These are phyloP conservation scores for Apiospora aurea DNA, from an alignment of 2,329 filamentous ascomycete genomes.

Conservation along the genomic window DNA sequence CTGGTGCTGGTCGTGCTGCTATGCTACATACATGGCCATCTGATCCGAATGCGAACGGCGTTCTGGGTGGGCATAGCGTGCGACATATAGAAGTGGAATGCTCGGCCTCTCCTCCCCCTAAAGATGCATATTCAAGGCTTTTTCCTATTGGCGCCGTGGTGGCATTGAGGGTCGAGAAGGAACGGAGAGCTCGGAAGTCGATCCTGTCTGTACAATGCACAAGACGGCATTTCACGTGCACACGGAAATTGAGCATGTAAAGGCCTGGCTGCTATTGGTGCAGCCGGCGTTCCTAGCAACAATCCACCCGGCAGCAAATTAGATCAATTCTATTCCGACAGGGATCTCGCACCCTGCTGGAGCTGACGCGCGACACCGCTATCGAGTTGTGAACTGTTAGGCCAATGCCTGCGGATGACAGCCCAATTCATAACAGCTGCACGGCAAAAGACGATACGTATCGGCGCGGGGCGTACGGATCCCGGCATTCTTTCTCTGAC, in stretches of 20 bases:
- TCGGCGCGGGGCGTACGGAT: constrained; percentile 11
- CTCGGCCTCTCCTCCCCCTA: neutral
- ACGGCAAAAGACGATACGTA: neutral
- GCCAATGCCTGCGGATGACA: neutral
- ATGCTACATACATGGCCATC: neutral
- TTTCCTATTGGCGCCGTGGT: neutral
- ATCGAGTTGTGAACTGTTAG: neutral
- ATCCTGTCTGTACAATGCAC: constrained; percentile 16
- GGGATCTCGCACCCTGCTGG: neutral
- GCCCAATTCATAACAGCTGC: neutral
- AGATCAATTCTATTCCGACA: constrained; percentile 16
- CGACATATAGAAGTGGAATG: neutral
- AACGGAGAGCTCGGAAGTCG: constrained; percentile 18
- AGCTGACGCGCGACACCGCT: neutral
- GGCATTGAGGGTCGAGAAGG: neutral
- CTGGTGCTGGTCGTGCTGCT: neutral
- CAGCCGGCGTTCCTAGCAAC: neutral
- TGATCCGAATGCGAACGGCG: neutral
- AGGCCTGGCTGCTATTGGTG: constrained; percentile 3
- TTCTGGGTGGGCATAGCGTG: constrained; percentile 2
- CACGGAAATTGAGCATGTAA: constrained; percentile 19
- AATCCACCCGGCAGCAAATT: constrained; percentile 10
- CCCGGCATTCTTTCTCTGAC: constrained; percentile 2
- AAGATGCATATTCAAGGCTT: neutral
- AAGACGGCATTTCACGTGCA: constrained; percentile 18